Conservation (phyloP, 495 filamentous ascomycete species). For the Lophiostoma macrostomum region DNA sequence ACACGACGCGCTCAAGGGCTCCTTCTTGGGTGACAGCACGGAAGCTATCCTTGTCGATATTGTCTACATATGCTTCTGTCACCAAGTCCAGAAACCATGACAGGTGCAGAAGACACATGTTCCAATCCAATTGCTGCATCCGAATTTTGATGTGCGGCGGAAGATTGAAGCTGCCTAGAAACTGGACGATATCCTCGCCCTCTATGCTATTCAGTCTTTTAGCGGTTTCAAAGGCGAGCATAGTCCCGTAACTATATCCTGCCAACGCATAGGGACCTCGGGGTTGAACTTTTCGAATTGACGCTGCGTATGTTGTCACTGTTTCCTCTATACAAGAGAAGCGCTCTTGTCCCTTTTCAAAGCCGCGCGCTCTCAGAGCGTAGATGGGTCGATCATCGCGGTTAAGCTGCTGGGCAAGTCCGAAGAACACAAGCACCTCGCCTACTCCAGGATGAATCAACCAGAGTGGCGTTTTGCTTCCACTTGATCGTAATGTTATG, state of each 20-base stretch:
- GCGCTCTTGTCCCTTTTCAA: slow-evolving; percentile 44
- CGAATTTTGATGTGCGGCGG: slow-evolving; percentile 54
- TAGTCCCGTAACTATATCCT: slow-evolving; percentile 54
- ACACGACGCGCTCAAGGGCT: neutral
- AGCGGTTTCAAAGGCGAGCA: slow-evolving; percentile 55
- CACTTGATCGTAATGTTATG: slow-evolving; percentile 45
- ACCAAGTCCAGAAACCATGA: slow-evolving; percentile 50
- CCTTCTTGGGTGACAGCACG: neutral
- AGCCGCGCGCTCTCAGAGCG: slow-evolving; percentile 54
- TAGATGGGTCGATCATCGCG: slow-evolving; percentile 52
- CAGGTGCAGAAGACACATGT: slow-evolving; percentile 47
- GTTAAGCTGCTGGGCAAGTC: slow-evolving; percentile 45
- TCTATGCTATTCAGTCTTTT: slow-evolving; percentile 50
- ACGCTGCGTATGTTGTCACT: slow-evolving; percentile 43
- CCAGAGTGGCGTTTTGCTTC: slow-evolving; percentile 52
- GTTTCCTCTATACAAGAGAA: slow-evolving; percentile 43
- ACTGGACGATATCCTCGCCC: slow-evolving; percentile 34
- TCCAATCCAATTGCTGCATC: slow-evolving; percentile 51
- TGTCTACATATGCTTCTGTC: slow-evolving; percentile 38
- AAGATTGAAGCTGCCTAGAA: slow-evolving; percentile 44
- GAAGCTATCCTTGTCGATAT: neutral
- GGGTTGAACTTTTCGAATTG: slow-evolving; percentile 49
- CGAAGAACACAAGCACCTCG: slow-evolving; percentile 56
- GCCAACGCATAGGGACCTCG: slow-evolving; percentile 55
- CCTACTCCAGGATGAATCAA: slow-evolving; percentile 58